Percentiles rank a stretch among this genome's conserved stretches.
phyloP scores from a whole-genome alignment of 2,329 filamentous ascomycete species.

The Colletotrichum neosansevieriae region DNA sequence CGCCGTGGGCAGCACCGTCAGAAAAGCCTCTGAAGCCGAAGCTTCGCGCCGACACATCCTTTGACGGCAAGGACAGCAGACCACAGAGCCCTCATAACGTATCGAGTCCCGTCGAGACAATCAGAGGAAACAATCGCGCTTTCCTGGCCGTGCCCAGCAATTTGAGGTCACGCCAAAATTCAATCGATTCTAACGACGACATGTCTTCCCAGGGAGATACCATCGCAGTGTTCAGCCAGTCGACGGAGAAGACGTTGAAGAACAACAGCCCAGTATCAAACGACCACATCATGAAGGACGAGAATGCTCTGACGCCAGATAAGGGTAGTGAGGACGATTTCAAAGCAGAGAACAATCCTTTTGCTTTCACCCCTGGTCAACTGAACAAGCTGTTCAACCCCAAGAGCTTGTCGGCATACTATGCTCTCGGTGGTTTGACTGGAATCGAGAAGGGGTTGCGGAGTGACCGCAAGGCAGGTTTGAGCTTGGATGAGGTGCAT shows the following conservation, averaged over 20 bases:
- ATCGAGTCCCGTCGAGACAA: conserved; percentile 66
- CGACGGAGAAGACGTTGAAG: conserved; percentile 57
- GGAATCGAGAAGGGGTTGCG: conserved; percentile 85
- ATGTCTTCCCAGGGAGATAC: conserved; percentile 73
- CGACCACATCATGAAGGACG: conserved; percentile 71
- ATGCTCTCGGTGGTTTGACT: conserved; percentile 79
- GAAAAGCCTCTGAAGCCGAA: conserved; percentile 52
- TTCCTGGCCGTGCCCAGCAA: conserved; percentile 76
- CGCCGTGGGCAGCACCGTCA: conserved; percentile 45
- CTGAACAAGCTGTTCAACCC: conserved; percentile 90
- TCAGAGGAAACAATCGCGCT: conserved; percentile 58
- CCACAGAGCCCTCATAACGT: conserved; percentile 81
- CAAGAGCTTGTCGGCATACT: conserved; percentile 86
- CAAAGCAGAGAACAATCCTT: conserved; percentile 80
- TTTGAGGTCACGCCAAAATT: conserved; percentile 73
- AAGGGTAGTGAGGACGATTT: conserved; percentile 83
- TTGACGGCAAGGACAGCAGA: conserved; percentile 71
- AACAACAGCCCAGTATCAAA: conserved; percentile 56
- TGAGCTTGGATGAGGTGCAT: conserved; percentile 80
- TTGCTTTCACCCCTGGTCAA: conserved; percentile 86
- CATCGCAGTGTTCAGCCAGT: conserved; percentile 62
- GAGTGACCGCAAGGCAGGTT: conserved; percentile 76
- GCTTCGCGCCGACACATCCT: conserved; percentile 67
- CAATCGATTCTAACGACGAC: conserved; percentile 73
- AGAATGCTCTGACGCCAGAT: conserved; percentile 80